phyloP scores from a whole-genome alignment of 1,139 yeast genomes.

The Groenewaldozyma sp. region DNA sequence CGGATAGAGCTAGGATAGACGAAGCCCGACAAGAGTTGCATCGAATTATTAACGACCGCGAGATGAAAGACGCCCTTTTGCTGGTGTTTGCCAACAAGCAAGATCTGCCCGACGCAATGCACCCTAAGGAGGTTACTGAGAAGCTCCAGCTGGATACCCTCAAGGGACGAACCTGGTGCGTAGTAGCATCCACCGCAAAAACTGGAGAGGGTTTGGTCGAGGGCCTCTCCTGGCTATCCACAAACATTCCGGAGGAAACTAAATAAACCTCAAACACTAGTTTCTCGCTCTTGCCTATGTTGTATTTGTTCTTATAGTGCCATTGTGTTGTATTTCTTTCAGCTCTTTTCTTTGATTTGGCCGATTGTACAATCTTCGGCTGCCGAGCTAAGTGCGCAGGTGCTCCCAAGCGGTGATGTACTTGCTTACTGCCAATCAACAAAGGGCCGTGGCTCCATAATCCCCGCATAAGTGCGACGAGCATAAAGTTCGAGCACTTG shows the following conservation, averaged over 20 bases:
- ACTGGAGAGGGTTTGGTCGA: constrained; percentile 88
- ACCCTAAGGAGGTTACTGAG: constrained; percentile 83
- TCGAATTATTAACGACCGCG: constrained; percentile 70
- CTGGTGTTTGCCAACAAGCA: constrained; percentile 89
- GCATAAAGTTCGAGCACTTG: constrained; percentile 29
- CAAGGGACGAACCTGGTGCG: constrained; percentile 86
- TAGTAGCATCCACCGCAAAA: constrained; percentile 82
- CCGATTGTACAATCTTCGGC: too few species aligned
- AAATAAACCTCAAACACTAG: constrained; percentile 11
- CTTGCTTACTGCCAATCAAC: neutral
- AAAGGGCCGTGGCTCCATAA: constrained; percentile 16
- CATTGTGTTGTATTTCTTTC: too few species aligned
- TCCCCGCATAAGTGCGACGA: constrained; percentile 25
- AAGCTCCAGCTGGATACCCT: constrained; percentile 74
- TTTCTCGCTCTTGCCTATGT: neutral
- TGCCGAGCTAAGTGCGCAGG: neutral
- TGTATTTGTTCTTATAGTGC: constrained; percentile 4
- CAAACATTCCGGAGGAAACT: constrained; percentile 43
- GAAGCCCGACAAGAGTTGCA: constrained; percentile 73
- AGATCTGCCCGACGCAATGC: constrained; percentile 82
- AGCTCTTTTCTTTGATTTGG: too few species aligned
- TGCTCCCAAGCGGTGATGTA: neutral
- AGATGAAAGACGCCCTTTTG: constrained; percentile 67
- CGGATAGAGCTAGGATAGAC: constrained; percentile 60
- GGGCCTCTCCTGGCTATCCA: constrained; percentile 80